phyloP scores from a whole-genome alignment of 2,329 filamentous ascomycete genomes.

The Colletotrichum camelliae region DNA sequence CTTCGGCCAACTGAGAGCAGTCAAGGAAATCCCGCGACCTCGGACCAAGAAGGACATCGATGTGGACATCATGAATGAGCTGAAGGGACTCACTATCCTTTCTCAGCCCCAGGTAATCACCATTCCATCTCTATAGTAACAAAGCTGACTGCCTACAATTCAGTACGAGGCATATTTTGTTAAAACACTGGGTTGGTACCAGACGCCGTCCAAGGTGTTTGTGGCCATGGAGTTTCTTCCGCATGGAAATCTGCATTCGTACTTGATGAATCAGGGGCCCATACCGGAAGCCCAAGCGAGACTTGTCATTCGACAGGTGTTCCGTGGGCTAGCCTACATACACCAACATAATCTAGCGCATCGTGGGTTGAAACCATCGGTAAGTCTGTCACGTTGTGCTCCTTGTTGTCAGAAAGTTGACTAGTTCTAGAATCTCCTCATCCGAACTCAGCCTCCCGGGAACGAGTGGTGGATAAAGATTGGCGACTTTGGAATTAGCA shows the following conservation, averaged over 20 bases:
- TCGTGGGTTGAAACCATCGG: not conserved
- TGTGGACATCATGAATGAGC: not conserved
- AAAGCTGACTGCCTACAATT: no score
- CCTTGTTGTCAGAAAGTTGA: not conserved
- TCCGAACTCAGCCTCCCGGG: not conserved
- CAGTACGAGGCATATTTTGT: not conserved
- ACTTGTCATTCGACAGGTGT: not conserved
- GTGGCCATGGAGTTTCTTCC: not conserved
- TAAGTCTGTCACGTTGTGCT: not conserved
- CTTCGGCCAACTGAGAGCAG: not conserved
- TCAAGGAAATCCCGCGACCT: not conserved
- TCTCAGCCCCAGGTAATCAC: not conserved
- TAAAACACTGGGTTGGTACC: not conserved
- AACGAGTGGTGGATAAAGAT: slow-evolving; percentile 4
- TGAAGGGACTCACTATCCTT: not conserved
- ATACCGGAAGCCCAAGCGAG: not conserved
- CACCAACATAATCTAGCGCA: not conserved
- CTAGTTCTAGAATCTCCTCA: not conserved
- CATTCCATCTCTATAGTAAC: not conserved
- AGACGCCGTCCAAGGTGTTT: not conserved
- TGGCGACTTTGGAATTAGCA: slow-evolving; percentile 4
- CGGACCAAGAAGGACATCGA: not conserved
- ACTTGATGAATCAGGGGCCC: not conserved
- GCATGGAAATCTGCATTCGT: not conserved
- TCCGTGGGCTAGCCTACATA: not conserved